These are phyloP conservation scores for Solanum peruvianum DNA, from an alignment of 257 asterid species.

Conservation along the genomic window DNA sequence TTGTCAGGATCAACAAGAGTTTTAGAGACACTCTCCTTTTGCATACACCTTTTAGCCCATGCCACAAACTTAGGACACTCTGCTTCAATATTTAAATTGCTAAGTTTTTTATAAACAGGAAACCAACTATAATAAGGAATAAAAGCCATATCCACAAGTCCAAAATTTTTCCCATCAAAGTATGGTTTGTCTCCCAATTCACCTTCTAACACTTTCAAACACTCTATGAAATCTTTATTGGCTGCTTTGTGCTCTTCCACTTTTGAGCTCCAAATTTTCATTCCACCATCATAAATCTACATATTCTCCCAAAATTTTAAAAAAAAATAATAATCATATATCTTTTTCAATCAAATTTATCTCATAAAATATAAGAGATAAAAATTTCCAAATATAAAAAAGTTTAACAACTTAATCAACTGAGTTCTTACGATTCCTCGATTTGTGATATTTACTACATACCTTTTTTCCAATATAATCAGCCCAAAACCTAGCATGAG, in stretches of 20 bases:
- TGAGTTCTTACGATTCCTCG: no score
- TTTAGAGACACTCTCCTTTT: conserved; percentile 9
- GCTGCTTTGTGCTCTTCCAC: conserved; percentile 6
- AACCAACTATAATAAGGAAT: conserved; percentile 9
- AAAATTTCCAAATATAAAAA: no score
- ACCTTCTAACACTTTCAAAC: not conserved
- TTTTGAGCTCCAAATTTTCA: conserved; percentile 1
- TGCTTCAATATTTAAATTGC: not conserved
- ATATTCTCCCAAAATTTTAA: not conserved
- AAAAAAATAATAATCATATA: not conserved
- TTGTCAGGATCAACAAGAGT: not conserved
- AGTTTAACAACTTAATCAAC: not conserved
- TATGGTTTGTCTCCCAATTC: conserved; percentile 4
- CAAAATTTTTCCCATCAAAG: conserved; percentile 7
- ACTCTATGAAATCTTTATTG: conserved; percentile 26
- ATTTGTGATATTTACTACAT: not conserved
- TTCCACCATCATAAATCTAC: not conserved
- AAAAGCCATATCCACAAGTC: conserved; percentile 5
- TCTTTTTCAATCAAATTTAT: not conserved
- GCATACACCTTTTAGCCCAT: conserved; percentile 14
- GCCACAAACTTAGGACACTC: conserved; percentile 3
- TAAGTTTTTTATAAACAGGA: not conserved
- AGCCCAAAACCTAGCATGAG: conserved; percentile 29
- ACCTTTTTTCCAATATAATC: conserved; percentile 21
- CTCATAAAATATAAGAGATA: not conserved